A percentile compares a stretch with the other conserved stretches of the same genome.
These are phyloP conservation scores for Populus nigra DNA, from an alignment of 345 rosid genomes.

Conservation along the genomic window DNA sequence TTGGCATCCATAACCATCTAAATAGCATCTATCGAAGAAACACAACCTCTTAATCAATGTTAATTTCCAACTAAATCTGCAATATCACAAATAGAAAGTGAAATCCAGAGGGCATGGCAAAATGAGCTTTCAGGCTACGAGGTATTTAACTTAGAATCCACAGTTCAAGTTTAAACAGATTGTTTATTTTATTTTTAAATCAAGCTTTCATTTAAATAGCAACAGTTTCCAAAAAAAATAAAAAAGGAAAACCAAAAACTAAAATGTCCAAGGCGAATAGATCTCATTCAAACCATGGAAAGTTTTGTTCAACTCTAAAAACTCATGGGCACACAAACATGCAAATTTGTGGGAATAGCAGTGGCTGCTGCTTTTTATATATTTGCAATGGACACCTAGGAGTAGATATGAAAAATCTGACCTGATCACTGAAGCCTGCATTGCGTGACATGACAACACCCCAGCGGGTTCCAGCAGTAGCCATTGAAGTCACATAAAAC, in stretches of 20 bases:
- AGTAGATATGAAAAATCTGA: not conserved
- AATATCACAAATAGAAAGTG: not conserved
- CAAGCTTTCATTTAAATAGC: not conserved
- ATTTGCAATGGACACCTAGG: not conserved
- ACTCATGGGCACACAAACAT: not conserved
- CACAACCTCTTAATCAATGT: not conserved
- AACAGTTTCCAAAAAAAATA: not conserved
- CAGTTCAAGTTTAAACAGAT: not conserved
- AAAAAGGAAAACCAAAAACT: not conserved
- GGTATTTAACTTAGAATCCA: not conserved
- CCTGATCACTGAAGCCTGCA: slow-evolving; percentile 40
- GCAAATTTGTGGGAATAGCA: not conserved
- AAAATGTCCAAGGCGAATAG: not conserved
- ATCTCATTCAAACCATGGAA: not conserved
- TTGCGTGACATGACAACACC: slow-evolving; percentile 40
- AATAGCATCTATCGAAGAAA: not conserved
- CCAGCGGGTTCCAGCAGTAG: slow-evolving; percentile 36
- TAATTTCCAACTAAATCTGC: not conserved
- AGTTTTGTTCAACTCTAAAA: not conserved
- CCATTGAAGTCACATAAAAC: slow-evolving; percentile 39
- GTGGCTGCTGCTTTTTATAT: not conserved
- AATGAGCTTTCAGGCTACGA: not conserved
- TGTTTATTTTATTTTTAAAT: not conserved
- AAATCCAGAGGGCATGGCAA: not conserved
- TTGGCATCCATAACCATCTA: not conserved